Conservation (phyloP, 768 basidiomycete species). For the Russula abietina region DNA sequence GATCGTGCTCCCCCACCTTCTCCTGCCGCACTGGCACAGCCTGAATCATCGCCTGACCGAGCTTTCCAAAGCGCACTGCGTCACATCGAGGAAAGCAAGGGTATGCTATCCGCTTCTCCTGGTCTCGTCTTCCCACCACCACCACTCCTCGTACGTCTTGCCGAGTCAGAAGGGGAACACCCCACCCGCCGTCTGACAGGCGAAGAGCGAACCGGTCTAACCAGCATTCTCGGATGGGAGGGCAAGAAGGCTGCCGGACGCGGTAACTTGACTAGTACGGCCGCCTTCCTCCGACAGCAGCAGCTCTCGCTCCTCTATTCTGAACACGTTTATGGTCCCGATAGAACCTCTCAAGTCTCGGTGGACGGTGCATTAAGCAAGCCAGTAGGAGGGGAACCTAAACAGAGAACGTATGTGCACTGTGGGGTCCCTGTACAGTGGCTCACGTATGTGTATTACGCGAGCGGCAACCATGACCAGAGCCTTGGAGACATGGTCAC, state of each 20-base stretch:
- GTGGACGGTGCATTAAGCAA: conserved; percentile 3
- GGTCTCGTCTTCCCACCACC: conserved; percentile 47
- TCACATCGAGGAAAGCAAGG: conserved; percentile 37
- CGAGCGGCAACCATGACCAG: conserved; percentile 27
- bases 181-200: conserved; percentile 41
- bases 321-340: conserved; percentile 31
- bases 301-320: conserved; percentile 47
- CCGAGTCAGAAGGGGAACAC: conserved; percentile 42
- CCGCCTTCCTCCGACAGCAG: conserved; percentile 56
- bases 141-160: conserved; percentile 42
- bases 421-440: conserved; percentile 44
- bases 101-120: conserved; percentile 48
- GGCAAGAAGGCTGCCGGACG: conserved; percentile 34
- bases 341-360: conserved; percentile 2
- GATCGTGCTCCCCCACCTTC: conserved; percentile 6
- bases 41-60: conserved; percentile 19
- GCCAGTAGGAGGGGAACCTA: conserved; percentile 18
- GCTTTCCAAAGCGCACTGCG: conserved; percentile 39
- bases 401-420: conserved; percentile 21
- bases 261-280: conserved; percentile 42
- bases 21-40: not conserved
- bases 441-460: conserved; percentile 40
- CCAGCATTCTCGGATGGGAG: conserved; percentile 58
- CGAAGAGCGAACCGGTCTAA: conserved; percentile 50
- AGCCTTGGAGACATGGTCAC: conserved; percentile 42